Evolutionary conservation across 345 rosid species (phyloP).

Genomic region (Boechera retrofracta): DNA sequence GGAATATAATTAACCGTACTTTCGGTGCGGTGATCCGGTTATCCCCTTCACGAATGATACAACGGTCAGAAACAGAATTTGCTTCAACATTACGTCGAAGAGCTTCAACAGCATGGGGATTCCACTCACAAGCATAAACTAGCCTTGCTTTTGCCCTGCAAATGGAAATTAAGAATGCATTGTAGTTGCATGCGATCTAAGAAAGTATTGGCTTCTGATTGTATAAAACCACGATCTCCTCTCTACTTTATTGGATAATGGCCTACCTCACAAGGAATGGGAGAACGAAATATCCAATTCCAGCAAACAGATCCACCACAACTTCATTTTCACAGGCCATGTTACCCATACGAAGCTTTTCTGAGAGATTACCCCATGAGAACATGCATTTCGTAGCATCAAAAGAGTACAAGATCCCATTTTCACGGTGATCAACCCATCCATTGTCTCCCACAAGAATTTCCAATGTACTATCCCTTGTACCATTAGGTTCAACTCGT

Average conservation of each 20-base stretch:
- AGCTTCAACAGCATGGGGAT: slow-evolving; percentile 86
- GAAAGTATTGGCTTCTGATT: neutral
- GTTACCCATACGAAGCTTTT: slow-evolving; percentile 86
- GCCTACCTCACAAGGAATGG: slow-evolving; percentile 92
- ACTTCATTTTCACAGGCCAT: slow-evolving; percentile 68
- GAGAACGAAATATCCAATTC: slow-evolving; percentile 86
- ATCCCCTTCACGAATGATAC: slow-evolving; percentile 88
- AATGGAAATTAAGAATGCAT: slow-evolving; percentile 26
- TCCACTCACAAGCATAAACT: slow-evolving; percentile 98
- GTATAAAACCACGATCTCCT: neutral
- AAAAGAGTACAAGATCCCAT: slow-evolving; percentile 86
- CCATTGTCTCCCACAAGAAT: slow-evolving; percentile 85
- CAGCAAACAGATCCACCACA: slow-evolving; percentile 89
- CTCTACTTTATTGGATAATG: slow-evolving; percentile 2
- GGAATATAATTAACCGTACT: slow-evolving; percentile 48
- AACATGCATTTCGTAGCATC: slow-evolving; percentile 96
- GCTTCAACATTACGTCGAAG: slow-evolving; percentile 67
- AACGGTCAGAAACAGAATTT: slow-evolving; percentile 77
- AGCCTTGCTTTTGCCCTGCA: slow-evolving; percentile 83
- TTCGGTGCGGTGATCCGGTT: slow-evolving; percentile 74
- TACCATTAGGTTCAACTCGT: slow-evolving; percentile 73
- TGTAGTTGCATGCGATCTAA: slow-evolving; percentile 11
- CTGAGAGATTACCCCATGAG: slow-evolving; percentile 98
- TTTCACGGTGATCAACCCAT: slow-evolving; percentile 91
- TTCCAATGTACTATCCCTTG: slow-evolving; percentile 84